Conservation (phyloP, 2,329 filamentous ascomycete species). For the Verticillium nonalfalfae region DNA sequence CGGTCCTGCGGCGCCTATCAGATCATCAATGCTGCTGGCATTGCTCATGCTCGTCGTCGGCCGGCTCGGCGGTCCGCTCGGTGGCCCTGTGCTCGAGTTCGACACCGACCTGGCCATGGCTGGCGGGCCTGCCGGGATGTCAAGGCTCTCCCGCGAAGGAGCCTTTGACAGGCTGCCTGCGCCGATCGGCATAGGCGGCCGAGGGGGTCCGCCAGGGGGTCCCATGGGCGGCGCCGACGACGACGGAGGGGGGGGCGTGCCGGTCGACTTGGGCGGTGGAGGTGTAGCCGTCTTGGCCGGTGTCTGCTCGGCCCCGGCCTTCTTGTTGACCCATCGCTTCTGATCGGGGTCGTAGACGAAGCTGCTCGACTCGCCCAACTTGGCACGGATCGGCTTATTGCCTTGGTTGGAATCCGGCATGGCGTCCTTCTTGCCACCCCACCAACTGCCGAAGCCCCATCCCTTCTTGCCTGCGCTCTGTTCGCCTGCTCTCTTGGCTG, state of each 20-base stretch:
- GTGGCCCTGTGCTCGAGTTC: conserved; percentile 33
- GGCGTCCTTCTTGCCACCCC: conserved; percentile 65
- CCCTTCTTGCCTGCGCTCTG: conserved; percentile 51
- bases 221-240: conserved; percentile 22
- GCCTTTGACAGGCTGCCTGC: conserved; percentile 25
- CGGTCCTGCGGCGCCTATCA: conserved; percentile 68
- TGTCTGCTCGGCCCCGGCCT: conserved; percentile 60
- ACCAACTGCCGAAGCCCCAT: conserved; percentile 84
- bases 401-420: conserved; percentile 25
- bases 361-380: conserved; percentile 86
- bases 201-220: conserved; percentile 13
- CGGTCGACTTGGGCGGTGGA: conserved; percentile 65
- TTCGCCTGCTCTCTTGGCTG: conserved; percentile 53
- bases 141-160: conserved; percentile 15
- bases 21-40: conserved; percentile 90
- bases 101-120: conserved; percentile 42
- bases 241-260: conserved; percentile 38
- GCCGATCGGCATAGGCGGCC: conserved; percentile 17
- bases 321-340: conserved; percentile 98
- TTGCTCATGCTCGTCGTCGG: conserved; percentile 81
- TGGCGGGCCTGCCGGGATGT: conserved; percentile 19
- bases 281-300: conserved; percentile 61
- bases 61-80: conserved; percentile 54
- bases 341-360: conserved; percentile 95
- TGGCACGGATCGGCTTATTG: conserved; percentile 78